Evolutionary conservation across 805 yeast species (phyloP), one percentile per base, ranked within the genome.

Genomic region (Grigorovia yakushimaensis): DNA sequence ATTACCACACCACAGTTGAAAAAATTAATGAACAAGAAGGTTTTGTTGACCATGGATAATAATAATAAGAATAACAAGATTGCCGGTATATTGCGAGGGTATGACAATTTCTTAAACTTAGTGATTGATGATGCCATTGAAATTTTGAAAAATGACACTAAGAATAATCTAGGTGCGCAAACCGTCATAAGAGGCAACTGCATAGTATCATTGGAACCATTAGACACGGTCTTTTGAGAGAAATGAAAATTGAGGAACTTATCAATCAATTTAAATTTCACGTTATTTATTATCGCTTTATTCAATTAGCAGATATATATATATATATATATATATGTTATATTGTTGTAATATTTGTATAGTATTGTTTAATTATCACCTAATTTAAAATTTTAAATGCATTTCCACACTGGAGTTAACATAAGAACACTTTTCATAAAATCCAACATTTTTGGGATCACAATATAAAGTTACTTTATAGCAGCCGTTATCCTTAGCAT

Each of bases 391-490:
- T 33, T 33, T 33, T 4, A 33, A 15, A 33, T 76, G 76, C 94
- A 84, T 84, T 58, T 82, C 87, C 37, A 76, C 64, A 13, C 93
- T 93, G 21, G 77, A 83, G 47, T 73, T 69, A 15, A 62, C 62
- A 62, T 78, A 81, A 2, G 89, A 94, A 71, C 98, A 91, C 65
- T 88, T 89, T 56, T 86, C 85, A 64, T 91, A 91, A 64, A 91
- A 91, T 4, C 78, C 82, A 36, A 80, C 83, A 60, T 91, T 91
- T 49, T 79, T 76, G n/a, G 77, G 79, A 47, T 84, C 82, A 66
- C 98, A 91, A 68, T 91, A 97, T 57, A 91, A 70, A 39, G 91
- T 87, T 17, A 86, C 82, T 69, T 91, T 91, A 68, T 91, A 91
- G 59, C 94, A 88, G 5, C 91, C 93, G 13, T 57, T 60, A 2